Base-by-base conservation (phyloP, 139 green algal species). In the Tetraselmis chui region DNA sequence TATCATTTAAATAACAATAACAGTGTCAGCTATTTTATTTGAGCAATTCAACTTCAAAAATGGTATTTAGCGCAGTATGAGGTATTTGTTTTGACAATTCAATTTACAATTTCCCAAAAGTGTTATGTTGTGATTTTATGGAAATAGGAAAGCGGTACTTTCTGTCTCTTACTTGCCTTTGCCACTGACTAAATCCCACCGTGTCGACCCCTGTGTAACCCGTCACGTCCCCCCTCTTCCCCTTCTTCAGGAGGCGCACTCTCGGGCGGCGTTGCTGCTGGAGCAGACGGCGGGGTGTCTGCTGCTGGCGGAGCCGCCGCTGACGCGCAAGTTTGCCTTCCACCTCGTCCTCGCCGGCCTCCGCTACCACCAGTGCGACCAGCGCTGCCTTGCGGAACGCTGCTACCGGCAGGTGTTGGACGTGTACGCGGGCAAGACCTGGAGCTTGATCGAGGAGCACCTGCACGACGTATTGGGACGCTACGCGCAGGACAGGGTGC, bases 281-380 rank as follows among this genome's bases (percentile, higher is more conserved):
- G 95, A 98, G 89, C 91, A 95, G 86, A 91, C 93, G 24, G 95
- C 93, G 0, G 87, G 91, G 59, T 85, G 74, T 28, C 93, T 95
- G 83, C 89, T 98, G 77, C 89, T 83, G 31, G 76, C 59, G 27
- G 1, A 29, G 22, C 81, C 83, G 11, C 87, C 93, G 0, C 84
- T 77, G 67, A 26, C 83, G 23, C 92, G 93, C 84, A 94, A 93
- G 83, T 97, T 93, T 83, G 93, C 90, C 1, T 98, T 98, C 85
- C 88, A 96, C 59, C 89, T 96, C 78, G 94, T 98, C 30, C 92
- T 98, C 76, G 94, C 95, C 0, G 95, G 93, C 5, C 90, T 98
- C 82, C 88, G 94, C 30, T 98, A 93, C 89, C 90, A 94, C 82
- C 83, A 88, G 30, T 87, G 85, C 11, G 83, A 80, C 2, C 92